These are phyloP conservation scores for Carex littledalei DNA, from an alignment of 176 grass and related monocot genomes.

Conservation along the genomic window DNA sequence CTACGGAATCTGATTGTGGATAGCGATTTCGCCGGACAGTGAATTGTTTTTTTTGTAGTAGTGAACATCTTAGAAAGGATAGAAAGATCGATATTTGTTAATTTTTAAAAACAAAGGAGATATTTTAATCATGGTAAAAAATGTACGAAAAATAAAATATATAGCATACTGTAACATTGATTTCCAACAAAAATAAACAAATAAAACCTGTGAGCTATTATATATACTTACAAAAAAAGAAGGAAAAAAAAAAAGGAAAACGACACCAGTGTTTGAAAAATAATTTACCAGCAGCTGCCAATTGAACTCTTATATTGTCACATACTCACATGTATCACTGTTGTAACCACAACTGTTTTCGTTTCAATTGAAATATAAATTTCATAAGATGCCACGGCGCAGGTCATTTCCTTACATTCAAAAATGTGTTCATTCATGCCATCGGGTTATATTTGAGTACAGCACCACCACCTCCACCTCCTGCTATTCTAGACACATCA, in stretches of 20 bases:
- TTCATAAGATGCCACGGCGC: not conserved
- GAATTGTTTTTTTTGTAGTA: too few species aligned
- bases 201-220: not conserved
- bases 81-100: too few species aligned
- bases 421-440: not conserved
- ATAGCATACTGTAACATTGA: too few species aligned
- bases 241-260: not conserved
- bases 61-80: too few species aligned
- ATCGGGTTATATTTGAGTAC: conserved; percentile 39
- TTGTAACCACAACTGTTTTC: not conserved
- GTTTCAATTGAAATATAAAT: not conserved
- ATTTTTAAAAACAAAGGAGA: not conserved
- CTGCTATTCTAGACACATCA: conserved; percentile 16
- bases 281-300: not conserved
- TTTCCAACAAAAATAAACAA: not conserved
- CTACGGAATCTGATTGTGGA: too few species aligned
- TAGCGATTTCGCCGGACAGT: too few species aligned
- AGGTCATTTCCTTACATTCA: not conserved
- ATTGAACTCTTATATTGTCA: not conserved
- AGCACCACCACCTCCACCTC: not conserved
- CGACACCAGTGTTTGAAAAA: not conserved
- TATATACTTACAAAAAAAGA: too few species aligned
- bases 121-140: not conserved
- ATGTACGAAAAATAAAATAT: too few species aligned
- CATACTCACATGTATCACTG: not conserved